Evolutionary conservation across 192 early-diverging fungal species (phyloP).

Genomic region (Coemansia sp.): DNA sequence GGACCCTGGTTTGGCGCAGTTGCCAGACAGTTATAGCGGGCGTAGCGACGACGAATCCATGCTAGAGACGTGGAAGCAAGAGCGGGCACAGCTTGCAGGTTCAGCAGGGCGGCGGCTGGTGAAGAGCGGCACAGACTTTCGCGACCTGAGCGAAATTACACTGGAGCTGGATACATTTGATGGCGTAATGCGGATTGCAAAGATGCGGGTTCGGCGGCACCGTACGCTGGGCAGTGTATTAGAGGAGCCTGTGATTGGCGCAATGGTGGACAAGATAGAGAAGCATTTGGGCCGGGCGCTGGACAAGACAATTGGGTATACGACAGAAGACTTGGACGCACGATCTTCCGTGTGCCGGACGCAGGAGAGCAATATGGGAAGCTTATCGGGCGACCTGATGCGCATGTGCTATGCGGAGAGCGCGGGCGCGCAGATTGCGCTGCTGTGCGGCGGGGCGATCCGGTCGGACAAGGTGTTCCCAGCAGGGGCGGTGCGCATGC

Average conservation of each 20-base stretch:
- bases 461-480: constrained; percentile 62
- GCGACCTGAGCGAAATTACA: constrained; percentile 59
- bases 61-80: constrained; percentile 48
- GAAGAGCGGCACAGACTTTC: constrained; percentile 72
- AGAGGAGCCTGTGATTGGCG: constrained; percentile 45
- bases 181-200: constrained; percentile 7
- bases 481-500: constrained; percentile 58
- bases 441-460: constrained; percentile 65
- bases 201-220: constrained; percentile 46
- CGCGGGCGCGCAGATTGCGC: constrained; percentile 45
- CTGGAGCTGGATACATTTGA: constrained; percentile 25
- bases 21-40: constrained; percentile 12
- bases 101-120: constrained; percentile 51
- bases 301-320: constrained; percentile 58
- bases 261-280: constrained; percentile 54
- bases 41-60: constrained; percentile 33
- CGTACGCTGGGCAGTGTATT: constrained; percentile 42
- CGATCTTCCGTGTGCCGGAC: constrained; percentile 59
- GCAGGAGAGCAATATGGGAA: constrained; percentile 64
- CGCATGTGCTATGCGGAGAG: constrained; percentile 49
- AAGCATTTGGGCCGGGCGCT: constrained; percentile 54
- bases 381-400: constrained; percentile 65
- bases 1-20: constrained; percentile 13
- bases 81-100: constrained; percentile 11
- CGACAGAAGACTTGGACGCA: constrained; percentile 58